Evolutionary conservation across 2,329 filamentous ascomycete species (phyloP), one percentile per base, ranked within the genome.

Genomic region (Colletotrichum sp.): DNA sequence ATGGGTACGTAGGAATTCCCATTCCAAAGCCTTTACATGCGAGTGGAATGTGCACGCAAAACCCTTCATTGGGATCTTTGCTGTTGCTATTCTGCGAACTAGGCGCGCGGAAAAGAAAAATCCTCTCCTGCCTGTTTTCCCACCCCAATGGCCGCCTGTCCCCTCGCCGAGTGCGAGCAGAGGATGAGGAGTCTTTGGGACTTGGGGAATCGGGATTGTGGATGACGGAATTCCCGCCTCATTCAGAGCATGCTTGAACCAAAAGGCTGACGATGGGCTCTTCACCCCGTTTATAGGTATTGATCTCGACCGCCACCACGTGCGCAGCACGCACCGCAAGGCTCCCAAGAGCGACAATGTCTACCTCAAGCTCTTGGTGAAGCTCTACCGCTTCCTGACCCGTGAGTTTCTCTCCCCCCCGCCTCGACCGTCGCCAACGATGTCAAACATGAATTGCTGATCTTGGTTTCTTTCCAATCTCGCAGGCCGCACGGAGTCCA

Each of bases 301-400:
- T 88, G 92, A 94, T 92, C 89, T 94, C 84, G 89, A 93, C 87
- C 88, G 89, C 82, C 92, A 94, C 88, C 92, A 94, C 87, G 90
- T 92, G 85, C 91, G 91, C 86, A 88, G 85, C 86, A 93, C 92
- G 81, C 96, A 98, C 92, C 95, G 96, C 89, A 95, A 95, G 92
- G 95, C 95, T 82, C 95, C 96, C 86, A 98, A 98, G 95, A 98
- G 95, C 91, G 95, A 98, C 91, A 98, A 98, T 92, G 95, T 96
- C 85, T 98, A 98, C 90, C 92, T 98, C 83, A 96, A 96, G 92
- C 93, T 98, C 87, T 91, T 99, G 87, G 96, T 98, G 89, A 98
- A 98, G 94, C 94, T 98, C 72, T 98, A 98, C 92, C 95, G 95
- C 91, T 98, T 98, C 93, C 90, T 98, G 88, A 93, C 95, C 85